A percentile compares a stretch with the other conserved stretches of the same genome.
These are phyloP conservation scores for Nematocida major DNA, from an alignment of 371 early-diverging fungal species.

Conservation along the genomic window DNA sequence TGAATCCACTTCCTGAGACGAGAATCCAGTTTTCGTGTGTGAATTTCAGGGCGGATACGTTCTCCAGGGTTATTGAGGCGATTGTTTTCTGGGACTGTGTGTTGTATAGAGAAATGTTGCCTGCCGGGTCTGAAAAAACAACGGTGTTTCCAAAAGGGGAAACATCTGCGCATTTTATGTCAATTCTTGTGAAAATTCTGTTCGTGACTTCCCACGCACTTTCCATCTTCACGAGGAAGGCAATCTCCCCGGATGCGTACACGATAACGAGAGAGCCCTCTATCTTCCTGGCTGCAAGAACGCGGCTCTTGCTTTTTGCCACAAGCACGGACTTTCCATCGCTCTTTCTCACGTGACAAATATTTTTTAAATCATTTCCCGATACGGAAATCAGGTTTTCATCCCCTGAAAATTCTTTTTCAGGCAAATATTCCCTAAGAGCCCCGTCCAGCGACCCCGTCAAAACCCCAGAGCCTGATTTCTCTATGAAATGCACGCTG, in stretches of 20 bases:
- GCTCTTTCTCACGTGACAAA: too few species aligned
- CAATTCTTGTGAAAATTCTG: conserved; percentile 2
- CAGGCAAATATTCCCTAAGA: not conserved
- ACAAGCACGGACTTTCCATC: too few species aligned
- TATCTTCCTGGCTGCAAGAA: conserved; percentile 4
- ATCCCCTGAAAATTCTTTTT: not conserved
- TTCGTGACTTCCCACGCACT: not conserved
- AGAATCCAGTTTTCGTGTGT: conserved; percentile 45
- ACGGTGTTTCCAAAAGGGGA: conserved; percentile 31
- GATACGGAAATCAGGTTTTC: too few species aligned
- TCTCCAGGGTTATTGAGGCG: conserved; percentile 2
- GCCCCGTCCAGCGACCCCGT: conserved; percentile 14
- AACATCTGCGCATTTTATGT: conserved; percentile 27
- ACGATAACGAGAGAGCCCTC: not conserved
- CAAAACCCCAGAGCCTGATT: conserved; percentile 9
- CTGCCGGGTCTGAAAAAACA: conserved; percentile 18
- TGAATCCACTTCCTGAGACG: conserved; percentile 27
- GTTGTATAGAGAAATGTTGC: conserved; percentile 24
- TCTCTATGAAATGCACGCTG: not conserved
- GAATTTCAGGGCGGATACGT: too few species aligned
- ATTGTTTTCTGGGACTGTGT: conserved; percentile 13
- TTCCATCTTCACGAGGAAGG: not conserved
- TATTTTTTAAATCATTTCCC: too few species aligned
- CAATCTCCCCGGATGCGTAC: conserved; percentile 17
- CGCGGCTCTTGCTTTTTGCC: not conserved